phyloP scores from a whole-genome alignment of 192 early-diverging fungal genomes.

The Rhizophagus sp. region DNA sequence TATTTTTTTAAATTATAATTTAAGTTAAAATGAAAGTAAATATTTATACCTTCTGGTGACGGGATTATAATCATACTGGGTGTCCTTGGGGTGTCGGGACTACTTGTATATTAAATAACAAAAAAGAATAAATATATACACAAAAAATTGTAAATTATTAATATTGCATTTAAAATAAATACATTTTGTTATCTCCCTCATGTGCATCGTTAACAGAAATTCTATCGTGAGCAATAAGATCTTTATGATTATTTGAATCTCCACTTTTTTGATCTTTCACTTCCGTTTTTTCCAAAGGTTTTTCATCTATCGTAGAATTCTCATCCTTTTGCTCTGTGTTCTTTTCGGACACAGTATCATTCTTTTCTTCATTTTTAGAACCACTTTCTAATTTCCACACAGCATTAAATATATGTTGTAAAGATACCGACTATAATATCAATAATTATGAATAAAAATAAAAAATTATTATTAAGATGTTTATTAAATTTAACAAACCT shows the following conservation, averaged over 20 bases:
- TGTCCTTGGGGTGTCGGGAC: not conserved
- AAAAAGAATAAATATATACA: not conserved
- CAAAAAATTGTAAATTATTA: not conserved
- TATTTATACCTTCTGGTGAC: not conserved
- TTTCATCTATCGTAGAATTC: not conserved
- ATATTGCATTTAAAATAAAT: not conserved
- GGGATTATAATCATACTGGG: not conserved
- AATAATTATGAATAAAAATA: not conserved
- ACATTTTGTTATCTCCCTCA: not conserved
- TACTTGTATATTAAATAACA: not conserved
- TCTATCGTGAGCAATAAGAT: not conserved
- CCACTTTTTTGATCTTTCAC: not conserved
- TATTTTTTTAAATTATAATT: too few species aligned
- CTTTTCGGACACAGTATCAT: not conserved
- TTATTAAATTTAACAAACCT: not conserved
- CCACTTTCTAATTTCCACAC: not conserved
- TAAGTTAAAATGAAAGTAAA: not conserved
- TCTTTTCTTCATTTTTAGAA: too few species aligned
- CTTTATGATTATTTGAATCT: not conserved
- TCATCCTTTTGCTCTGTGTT: not conserved
- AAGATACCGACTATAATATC: not conserved
- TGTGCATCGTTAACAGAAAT: not conserved
- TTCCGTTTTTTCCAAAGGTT: not conserved
- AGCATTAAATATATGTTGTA: slow-evolving; percentile 9
- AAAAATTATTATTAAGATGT: not conserved